phyloP scores from a whole-genome alignment of 192 early-diverging fungal genomes.

The Gigaspora rosea region DNA sequence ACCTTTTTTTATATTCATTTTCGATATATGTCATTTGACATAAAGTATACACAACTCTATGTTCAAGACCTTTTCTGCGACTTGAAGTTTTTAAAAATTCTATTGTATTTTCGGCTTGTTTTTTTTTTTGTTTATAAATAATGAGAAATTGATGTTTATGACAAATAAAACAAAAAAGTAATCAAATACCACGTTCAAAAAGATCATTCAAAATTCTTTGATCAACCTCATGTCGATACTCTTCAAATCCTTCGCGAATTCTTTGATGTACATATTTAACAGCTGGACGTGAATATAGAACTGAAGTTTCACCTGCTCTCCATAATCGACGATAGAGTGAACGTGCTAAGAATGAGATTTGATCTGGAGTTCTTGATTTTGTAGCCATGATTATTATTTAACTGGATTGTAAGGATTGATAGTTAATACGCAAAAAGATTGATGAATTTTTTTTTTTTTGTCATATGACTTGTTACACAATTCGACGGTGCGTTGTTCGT shows the following conservation, averaged over 20 bases:
- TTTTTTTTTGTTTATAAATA: background rate
- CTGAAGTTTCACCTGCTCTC: conserved; percentile 19
- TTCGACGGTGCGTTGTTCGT: too few species aligned
- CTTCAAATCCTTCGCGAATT: conserved; percentile 18
- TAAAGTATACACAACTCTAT: background rate
- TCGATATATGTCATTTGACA: conserved; percentile 20
- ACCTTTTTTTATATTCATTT: conserved; percentile 13
- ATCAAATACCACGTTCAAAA: conserved; percentile 17
- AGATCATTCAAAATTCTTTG: conserved; percentile 7
- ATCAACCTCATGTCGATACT: conserved; percentile 5
- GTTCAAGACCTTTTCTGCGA: conserved; percentile 10
- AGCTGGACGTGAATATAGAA: conserved; percentile 15
- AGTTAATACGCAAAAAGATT: too few species aligned
- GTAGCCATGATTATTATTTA: too few species aligned
- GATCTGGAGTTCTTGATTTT: too few species aligned
- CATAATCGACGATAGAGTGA: conserved; percentile 4
- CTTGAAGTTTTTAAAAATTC: conserved; percentile 2
- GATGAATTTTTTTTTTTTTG: too few species aligned
- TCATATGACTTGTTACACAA: too few species aligned
- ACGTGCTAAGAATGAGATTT: background rate
- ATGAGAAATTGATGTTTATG: background rate
- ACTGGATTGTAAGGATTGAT: too few species aligned
- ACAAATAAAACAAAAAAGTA: background rate
- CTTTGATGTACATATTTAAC: conserved; percentile 5
- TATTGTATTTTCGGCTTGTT: conserved; percentile 12